These are phyloP conservation scores for Plasmopara viticola DNA, from an alignment of 352 stramenopile species.

Conservation along the genomic window DNA sequence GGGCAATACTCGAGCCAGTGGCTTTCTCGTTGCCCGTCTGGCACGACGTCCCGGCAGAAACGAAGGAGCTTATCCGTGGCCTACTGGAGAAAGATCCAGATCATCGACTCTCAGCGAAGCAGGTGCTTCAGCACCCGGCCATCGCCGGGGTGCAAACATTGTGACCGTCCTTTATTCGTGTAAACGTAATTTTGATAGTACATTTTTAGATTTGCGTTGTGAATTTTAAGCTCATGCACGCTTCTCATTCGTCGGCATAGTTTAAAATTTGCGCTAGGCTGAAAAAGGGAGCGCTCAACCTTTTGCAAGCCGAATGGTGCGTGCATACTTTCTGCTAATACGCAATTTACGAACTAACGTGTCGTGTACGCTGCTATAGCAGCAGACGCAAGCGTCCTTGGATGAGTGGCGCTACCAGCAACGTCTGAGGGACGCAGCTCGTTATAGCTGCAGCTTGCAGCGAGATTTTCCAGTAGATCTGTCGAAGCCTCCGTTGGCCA, in stretches of 20 bases:
- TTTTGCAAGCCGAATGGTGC: slow-evolving; percentile 15
- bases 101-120: slow-evolving; percentile 38
- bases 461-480: slow-evolving; percentile 39
- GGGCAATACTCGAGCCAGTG: slow-evolving; percentile 40
- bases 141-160: slow-evolving; percentile 21
- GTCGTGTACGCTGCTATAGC: slow-evolving; percentile 9
- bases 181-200: slow-evolving; percentile 20
- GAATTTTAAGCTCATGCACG: slow-evolving; percentile 1
- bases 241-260: slow-evolving; percentile 9
- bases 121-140: slow-evolving; percentile 41
- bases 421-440: slow-evolving; percentile 40
- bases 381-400: slow-evolving; percentile 37
- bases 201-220: neutral
- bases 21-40: slow-evolving; percentile 59
- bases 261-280: slow-evolving; percentile 12
- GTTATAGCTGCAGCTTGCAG: slow-evolving; percentile 40
- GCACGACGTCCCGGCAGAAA: slow-evolving; percentile 36
- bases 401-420: slow-evolving; percentile 47
- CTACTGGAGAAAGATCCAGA: slow-evolving; percentile 69
- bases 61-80: slow-evolving; percentile 59
- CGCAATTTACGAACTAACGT: slow-evolving; percentile 1
- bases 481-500: slow-evolving; percentile 15
- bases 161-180: slow-evolving; percentile 13
- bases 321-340: slow-evolving; percentile 1
- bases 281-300: slow-evolving; percentile 1